phyloP scores from a whole-genome alignment of 164 flowering plant species.

The Tetracentron sinense region DNA sequence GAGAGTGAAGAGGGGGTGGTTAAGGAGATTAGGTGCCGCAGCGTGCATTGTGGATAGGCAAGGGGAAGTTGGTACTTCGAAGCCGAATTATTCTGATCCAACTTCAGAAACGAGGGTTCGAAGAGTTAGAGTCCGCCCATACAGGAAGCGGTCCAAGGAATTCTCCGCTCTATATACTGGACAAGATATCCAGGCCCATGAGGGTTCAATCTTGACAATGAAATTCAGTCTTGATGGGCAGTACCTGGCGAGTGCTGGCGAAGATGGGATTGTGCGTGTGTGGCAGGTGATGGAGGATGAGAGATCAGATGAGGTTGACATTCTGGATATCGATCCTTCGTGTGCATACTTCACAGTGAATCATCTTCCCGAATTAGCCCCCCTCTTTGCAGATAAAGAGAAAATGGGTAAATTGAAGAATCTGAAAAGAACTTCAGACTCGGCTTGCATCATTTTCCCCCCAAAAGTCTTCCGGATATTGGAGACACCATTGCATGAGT shows the following conservation, averaged over 20 bases:
- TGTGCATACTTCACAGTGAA: conserved; percentile 42
- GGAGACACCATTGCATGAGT: conserved; percentile 71
- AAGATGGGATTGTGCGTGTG: conserved; percentile 67
- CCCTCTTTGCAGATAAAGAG: conserved; percentile 39
- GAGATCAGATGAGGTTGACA: conserved; percentile 30
- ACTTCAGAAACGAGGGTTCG: conserved; percentile 15
- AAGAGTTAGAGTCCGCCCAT: conserved; percentile 38
- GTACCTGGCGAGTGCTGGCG: conserved; percentile 75
- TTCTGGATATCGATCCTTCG: conserved; percentile 44
- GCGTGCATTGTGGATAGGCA: conserved; percentile 29
- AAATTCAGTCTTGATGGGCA: conserved; percentile 77
- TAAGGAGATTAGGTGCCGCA: conserved; percentile 34
- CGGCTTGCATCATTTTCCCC: conserved; percentile 60
- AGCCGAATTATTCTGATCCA: conserved; percentile 6
- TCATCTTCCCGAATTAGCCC: conserved; percentile 36
- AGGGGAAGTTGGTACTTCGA: conserved; percentile 11
- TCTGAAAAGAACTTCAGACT: conserved; percentile 39
- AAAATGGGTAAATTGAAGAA: conserved; percentile 26
- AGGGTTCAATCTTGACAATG: conserved; percentile 68
- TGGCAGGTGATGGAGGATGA: conserved; percentile 72
- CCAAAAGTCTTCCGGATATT: conserved; percentile 47
- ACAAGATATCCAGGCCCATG: conserved; percentile 70
- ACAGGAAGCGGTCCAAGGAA: conserved; percentile 52
- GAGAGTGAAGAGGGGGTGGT: conserved; percentile 49
- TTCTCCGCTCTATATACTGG: conserved; percentile 54